Evolutionary conservation across 2,329 filamentous ascomycete species (phyloP), one percentile per base, ranked within the genome.

Genomic region (Claviceps fusiformis): DNA sequence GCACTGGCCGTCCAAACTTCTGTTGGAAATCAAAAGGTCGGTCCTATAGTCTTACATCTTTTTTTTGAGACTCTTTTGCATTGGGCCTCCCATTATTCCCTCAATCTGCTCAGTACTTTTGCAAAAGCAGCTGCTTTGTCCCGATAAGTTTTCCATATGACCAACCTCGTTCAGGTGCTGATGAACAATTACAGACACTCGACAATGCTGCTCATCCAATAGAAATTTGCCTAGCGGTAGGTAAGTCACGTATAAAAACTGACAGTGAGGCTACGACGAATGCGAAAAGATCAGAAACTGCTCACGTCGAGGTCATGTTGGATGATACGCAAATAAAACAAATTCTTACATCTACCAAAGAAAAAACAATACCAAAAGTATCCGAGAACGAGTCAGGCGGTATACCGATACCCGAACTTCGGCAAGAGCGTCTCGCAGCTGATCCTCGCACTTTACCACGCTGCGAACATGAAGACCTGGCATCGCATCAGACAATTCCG

Each of bases 131-230:
- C 37, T 47, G 39, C 17, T 45, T 35, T 49, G 50, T 17, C 24
- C 52, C 51, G 15, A 15, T 52, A 15, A 44, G 47, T 10, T 56
- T 53, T 15, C 55, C 51, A 17, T 39, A 54, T 17, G 54, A 51
- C 4, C 47, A 55, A 41, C 51, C 47, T 45, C 49, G 53, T 35
- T 5, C 46, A 43, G 24, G 2, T n/a, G 6, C 9, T 10, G n/a
- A 39, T 17, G 33, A 24, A 48, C 19, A 24, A 13, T 15, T 13
- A 29, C 52, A 44, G 33, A 17, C n/a, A 7, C 5, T 17, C 11
- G 17, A 29, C 9, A 53, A 19, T 31, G 31, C 41, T 3, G 41
- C 33, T 24, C 51, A 56, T 27, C 37, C 47, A 5, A 51, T 52
- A 31, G 43, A 54, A 15, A 9, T 50, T 33, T 55, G 50, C 33